Conservation (phyloP, 2,329 filamentous ascomycete genomes). For the Fusarium sulawesiense region DNA sequence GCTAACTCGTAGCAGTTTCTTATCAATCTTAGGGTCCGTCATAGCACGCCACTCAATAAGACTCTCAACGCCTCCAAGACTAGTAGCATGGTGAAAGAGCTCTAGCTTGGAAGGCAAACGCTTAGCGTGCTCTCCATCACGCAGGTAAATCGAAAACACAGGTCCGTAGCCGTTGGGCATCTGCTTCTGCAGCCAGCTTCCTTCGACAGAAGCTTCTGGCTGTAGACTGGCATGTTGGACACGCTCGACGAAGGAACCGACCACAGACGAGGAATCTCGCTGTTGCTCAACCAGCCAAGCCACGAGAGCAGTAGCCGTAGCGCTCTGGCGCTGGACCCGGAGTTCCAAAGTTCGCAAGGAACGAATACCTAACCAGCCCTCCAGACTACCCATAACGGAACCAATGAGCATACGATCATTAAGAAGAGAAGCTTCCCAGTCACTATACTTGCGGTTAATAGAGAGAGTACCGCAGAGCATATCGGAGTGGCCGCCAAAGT, state of each 20-base stretch:
- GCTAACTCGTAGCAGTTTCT: conserved; percentile 80
- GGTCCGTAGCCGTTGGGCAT: conserved; percentile 93
- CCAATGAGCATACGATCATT: conserved; percentile 82
- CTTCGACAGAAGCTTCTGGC: conserved; percentile 64
- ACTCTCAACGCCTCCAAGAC: conserved; percentile 92
- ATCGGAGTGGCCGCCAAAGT: conserved; percentile 94
- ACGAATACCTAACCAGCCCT: conserved; percentile 91
- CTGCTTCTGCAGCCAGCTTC: conserved; percentile 81
- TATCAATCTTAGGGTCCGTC: conserved; percentile 80
- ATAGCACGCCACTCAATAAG: conserved; percentile 96
- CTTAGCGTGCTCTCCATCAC: conserved; percentile 69
- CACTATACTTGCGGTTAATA: conserved; percentile 64
- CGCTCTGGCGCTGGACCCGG: conserved; percentile 80
- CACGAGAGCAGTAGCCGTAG: conserved; percentile 76
- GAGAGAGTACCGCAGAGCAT: conserved; percentile 88
- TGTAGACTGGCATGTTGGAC: conserved; percentile 87
- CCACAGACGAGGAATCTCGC: conserved; percentile 50
- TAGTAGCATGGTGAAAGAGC: conserved; percentile 95
- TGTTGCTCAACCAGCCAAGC: conserved; percentile 73
- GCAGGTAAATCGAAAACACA: conserved; percentile 82
- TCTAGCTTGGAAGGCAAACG: conserved; percentile 79
- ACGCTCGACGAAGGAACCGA: conserved; percentile 67
- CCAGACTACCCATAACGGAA: conserved; percentile 86
- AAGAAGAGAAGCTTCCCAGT: conserved; percentile 71
- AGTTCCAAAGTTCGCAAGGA: conserved; percentile 88